A percentile compares a stretch with the other conserved stretches of the same genome.
Evolutionary conservation across 257 asterid species (phyloP).

Genomic region (Coffea eugenioides): DNA sequence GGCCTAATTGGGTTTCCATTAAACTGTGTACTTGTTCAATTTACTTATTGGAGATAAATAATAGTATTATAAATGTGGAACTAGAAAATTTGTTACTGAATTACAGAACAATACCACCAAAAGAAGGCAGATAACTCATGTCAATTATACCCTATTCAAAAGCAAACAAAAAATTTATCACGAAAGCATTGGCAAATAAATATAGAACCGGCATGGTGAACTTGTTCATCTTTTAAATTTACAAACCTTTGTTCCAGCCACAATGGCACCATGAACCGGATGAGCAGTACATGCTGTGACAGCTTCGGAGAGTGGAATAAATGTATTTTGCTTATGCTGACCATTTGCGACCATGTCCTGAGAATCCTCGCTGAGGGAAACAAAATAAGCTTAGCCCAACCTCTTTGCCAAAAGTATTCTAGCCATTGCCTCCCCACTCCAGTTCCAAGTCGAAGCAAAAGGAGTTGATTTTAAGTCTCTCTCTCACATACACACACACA

Average conservation of each 20-base stretch:
- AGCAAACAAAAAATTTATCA: not conserved
- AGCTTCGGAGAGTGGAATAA: constrained; percentile 53
- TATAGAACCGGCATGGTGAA: not conserved
- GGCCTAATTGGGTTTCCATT: not conserved
- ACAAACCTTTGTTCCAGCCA: constrained; percentile 84
- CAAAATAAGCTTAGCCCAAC: constrained; percentile 22
- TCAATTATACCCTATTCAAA: not conserved
- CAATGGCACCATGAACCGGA: constrained; percentile 71
- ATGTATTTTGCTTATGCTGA: constrained; percentile 47
- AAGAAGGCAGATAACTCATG: not conserved
- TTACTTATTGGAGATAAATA: not conserved
- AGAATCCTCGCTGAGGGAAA: constrained; percentile 52
- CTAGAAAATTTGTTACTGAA: too few species aligned
- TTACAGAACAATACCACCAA: not conserved
- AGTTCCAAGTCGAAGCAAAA: not conserved
- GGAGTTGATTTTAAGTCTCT: not conserved
- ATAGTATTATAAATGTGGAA: not conserved
- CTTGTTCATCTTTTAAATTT: not conserved
- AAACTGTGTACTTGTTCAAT: not conserved
- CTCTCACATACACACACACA: too few species aligned
- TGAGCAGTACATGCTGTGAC: constrained; percentile 77
- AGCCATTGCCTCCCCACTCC: not conserved
- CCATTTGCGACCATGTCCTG: constrained; percentile 23
- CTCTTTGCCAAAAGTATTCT: not conserved
- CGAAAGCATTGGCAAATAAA: not conserved